These are phyloP conservation scores for Phaseolus lunatus DNA, from an alignment of 306 rosid species.

Conservation along the genomic window DNA sequence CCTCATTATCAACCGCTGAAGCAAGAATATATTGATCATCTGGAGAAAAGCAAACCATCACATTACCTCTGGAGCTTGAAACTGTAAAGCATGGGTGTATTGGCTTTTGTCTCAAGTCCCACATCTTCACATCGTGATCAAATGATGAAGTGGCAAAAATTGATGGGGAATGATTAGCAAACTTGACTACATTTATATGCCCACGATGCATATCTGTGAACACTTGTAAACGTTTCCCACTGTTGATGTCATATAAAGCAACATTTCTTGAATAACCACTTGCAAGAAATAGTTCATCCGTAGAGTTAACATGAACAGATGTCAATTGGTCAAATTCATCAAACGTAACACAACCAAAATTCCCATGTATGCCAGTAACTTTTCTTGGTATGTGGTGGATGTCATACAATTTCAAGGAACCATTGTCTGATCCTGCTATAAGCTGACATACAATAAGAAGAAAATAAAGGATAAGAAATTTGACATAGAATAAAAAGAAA, in stretches of 20 bases:
- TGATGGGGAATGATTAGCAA: conserved; percentile 83
- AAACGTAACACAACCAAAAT: conserved; percentile 60
- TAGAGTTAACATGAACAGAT: conserved; percentile 82
- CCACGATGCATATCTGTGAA: conserved; percentile 82
- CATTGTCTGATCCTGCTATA: conserved; percentile 93
- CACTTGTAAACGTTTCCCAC: conserved; percentile 71
- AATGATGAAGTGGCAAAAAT: conserved; percentile 85
- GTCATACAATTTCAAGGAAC: conserved; percentile 77
- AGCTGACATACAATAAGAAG: conserved; percentile 62
- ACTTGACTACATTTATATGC: conserved; percentile 85
- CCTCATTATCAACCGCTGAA: conserved; percentile 92
- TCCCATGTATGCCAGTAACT: conserved; percentile 50
- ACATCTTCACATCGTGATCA: conserved; percentile 84
- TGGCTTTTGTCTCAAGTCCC: conserved; percentile 92
- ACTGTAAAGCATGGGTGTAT: conserved; percentile 70
- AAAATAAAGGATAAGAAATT: conserved; percentile 47
- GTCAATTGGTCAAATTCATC: conserved; percentile 86
- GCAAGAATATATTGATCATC: conserved; percentile 85
- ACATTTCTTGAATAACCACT: conserved; percentile 90
- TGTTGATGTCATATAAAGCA: conserved; percentile 77
- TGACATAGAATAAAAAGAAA: conserved; percentile 37
- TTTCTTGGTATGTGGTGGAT: conserved; percentile 54
- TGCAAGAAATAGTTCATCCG: conserved; percentile 83
- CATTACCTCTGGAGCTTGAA: conserved; percentile 83
- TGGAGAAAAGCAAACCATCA: conserved; percentile 94